Conservation (phyloP, 495 filamentous ascomycete genomes). For the Hypoxylon subgilvum region DNA sequence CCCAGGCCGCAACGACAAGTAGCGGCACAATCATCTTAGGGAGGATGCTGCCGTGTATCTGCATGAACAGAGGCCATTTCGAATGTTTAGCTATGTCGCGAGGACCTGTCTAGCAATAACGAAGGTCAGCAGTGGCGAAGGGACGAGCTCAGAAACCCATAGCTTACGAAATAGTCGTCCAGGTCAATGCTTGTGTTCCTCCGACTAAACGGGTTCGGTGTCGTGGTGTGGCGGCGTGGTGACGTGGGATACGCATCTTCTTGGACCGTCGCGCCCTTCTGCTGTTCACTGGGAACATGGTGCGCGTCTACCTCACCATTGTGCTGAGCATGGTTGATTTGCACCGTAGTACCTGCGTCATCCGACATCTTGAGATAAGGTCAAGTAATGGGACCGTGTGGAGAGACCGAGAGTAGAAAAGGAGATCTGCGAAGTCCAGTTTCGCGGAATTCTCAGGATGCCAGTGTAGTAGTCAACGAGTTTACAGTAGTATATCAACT, state of each 20-base stretch:
- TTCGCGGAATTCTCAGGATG: slow-evolving; percentile 6
- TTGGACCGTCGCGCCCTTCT: slow-evolving; percentile 23
- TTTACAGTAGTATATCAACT: not conserved
- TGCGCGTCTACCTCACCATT: slow-evolving; percentile 13
- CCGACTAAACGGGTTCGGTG: slow-evolving; percentile 54
- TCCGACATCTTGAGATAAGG: slow-evolving; percentile 37
- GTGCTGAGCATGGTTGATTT: slow-evolving; percentile 3
- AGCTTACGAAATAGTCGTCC: slow-evolving; percentile 62
- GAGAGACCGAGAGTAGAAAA: slow-evolving; percentile 14
- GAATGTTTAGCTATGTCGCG: slow-evolving; percentile 76
- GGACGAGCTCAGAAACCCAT: not conserved
- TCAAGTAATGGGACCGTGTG: slow-evolving; percentile 14
- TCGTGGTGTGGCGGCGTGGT: slow-evolving; percentile 37
- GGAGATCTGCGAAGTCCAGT: slow-evolving; percentile 20
- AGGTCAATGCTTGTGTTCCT: slow-evolving; percentile 53
- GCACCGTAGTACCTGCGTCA: slow-evolving; percentile 28
- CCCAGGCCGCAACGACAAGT: slow-evolving; percentile 69
- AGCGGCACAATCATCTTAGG: slow-evolving; percentile 82
- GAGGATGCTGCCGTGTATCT: slow-evolving; percentile 79
- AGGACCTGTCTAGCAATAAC: slow-evolving; percentile 59
- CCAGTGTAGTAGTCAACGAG: slow-evolving; percentile 1
- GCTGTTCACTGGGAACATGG: slow-evolving; percentile 16
- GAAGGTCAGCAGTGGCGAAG: slow-evolving; percentile 2
- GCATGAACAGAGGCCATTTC: slow-evolving; percentile 80
- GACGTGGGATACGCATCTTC: slow-evolving; percentile 42